Conservation (phyloP, 1,139 yeast species). For the Suhomyces kunorum region DNA sequence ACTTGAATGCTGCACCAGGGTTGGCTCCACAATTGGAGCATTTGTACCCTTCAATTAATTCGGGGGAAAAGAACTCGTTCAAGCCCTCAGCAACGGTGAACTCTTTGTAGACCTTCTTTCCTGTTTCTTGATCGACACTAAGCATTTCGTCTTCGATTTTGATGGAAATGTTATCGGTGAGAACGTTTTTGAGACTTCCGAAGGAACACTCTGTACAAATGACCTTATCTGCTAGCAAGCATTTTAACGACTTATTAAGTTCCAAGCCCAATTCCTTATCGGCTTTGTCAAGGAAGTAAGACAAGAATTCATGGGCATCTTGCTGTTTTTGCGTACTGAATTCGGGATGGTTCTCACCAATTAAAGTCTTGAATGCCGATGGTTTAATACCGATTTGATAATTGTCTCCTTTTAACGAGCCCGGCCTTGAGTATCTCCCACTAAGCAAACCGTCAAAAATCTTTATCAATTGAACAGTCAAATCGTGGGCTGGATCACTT, state of each 20-base stretch:
- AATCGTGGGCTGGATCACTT: slow-evolving; percentile 60
- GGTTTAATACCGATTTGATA: slow-evolving; percentile 83
- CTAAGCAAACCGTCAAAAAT: slow-evolving; percentile 76
- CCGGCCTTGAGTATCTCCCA: slow-evolving; percentile 69
- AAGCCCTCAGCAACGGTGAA: slow-evolving; percentile 58
- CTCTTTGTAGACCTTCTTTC: slow-evolving; percentile 47
- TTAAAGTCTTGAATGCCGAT: slow-evolving; percentile 65
- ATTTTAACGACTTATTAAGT: slow-evolving; percentile 58
- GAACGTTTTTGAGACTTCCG: slow-evolving; percentile 57
- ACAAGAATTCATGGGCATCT: slow-evolving; percentile 89
- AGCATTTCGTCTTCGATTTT: slow-evolving; percentile 51
- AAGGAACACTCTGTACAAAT: slow-evolving; percentile 62
- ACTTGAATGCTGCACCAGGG: slow-evolving; percentile 47
- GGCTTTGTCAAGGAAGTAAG: slow-evolving; percentile 63
- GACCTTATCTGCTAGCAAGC: slow-evolving; percentile 63
- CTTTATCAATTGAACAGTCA: slow-evolving; percentile 72
- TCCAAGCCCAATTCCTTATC: slow-evolving; percentile 53
- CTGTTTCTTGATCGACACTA: slow-evolving; percentile 40
- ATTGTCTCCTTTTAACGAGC: slow-evolving; percentile 44
- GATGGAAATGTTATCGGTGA: slow-evolving; percentile 69
- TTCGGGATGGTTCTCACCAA: slow-evolving; percentile 80
- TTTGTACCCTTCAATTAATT: slow-evolving; percentile 61
- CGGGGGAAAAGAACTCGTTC: slow-evolving; percentile 46
- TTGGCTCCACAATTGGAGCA: slow-evolving; percentile 59
- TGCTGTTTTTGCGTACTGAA: slow-evolving; percentile 88